Conservation (phyloP, 352 stramenopile species). For the Phytophthora aleatoria region DNA sequence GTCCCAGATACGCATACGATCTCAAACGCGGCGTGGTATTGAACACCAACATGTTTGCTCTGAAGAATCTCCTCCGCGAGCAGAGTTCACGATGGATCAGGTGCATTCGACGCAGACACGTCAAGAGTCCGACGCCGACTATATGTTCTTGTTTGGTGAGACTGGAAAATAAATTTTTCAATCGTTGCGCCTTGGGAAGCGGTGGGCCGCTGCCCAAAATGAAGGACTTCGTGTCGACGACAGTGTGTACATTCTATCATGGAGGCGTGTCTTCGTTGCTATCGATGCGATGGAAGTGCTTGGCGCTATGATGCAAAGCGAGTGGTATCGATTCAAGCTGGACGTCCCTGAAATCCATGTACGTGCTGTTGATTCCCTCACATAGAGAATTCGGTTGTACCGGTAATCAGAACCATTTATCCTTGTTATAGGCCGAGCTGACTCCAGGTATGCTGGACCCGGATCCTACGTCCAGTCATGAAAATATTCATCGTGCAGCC, state of each 20-base stretch:
- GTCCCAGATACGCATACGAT: constrained; percentile 33
- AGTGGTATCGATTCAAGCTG: constrained; percentile 42
- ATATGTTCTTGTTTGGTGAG: constrained; percentile 30
- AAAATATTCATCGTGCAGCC: constrained; percentile 37
- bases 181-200: constrained; percentile 15
- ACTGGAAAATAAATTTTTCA: constrained; percentile 12
- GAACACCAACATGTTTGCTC: constrained; percentile 35
- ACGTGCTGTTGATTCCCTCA: constrained; percentile 5
- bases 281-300: constrained; percentile 31
- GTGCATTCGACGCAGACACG: constrained; percentile 32
- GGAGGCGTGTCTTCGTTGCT: constrained; percentile 26
- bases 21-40: constrained; percentile 22
- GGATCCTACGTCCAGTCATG: constrained; percentile 20
- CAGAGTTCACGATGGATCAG: constrained; percentile 24
- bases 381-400: too few relatives aligned
- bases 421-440: constrained; percentile 28
- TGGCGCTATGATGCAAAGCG: constrained; percentile 41
- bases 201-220: background rate
- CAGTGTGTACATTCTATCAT: constrained; percentile 14
- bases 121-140: constrained; percentile 26
- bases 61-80: constrained; percentile 30
- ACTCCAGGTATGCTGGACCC: constrained; percentile 27
- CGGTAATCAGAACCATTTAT: background rate
- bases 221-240: constrained; percentile 9
- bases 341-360: constrained; percentile 43